Evolutionary conservation across 78 protist species (phyloP), one percentile per base, ranked within the genome.

Genomic region (Tieghemostelium lacteum): DNA sequence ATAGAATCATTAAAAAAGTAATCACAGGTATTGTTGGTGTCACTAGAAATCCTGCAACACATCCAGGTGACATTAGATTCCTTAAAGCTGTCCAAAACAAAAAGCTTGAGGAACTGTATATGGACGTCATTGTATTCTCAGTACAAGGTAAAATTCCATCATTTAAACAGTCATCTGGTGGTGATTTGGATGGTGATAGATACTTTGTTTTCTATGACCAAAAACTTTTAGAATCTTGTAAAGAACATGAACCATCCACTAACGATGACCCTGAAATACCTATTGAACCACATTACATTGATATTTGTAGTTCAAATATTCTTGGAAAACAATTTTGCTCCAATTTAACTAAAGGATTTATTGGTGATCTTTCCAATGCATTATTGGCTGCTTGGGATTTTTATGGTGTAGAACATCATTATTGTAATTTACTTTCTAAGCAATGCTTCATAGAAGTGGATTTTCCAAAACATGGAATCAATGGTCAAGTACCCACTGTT

Each of bases 131-230:
- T 2, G 52, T 63, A 42, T 93, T 93, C 63, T 73, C 94, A 20
- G 42, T 36, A 45, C 19, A 71, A 7, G 93, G 95, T 0, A n/a
- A 14, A 7, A 73, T 80, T 3, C 95, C 95, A n/a, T 61, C 40
- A 3, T 67, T 69, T 33, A 65, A 86, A n/a, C 52, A 85, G 83
- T 73, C 65, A 26, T 67, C 91, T 3, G 95, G 95, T 19, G 6
- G 70, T 24, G 96, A 93, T 78, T 26, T 93, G 14, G 96, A 93
- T 29, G 96, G 96, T 34, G 96, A 93, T 31, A 37, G 76, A 17
- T 93, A 74, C 64, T 89, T 87, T 60, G 85, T 93, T 3, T 4
- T 49, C 12, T 93, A 70, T 37, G 88, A 93, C 22, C 42, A 28
- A 28, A 10, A 45, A 45, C 10, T 45, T 6, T 6, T 45, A 6